These are phyloP conservation scores for Corynascus novoguineensis DNA, from an alignment of 495 filamentous ascomycete species.

Conservation along the genomic window DNA sequence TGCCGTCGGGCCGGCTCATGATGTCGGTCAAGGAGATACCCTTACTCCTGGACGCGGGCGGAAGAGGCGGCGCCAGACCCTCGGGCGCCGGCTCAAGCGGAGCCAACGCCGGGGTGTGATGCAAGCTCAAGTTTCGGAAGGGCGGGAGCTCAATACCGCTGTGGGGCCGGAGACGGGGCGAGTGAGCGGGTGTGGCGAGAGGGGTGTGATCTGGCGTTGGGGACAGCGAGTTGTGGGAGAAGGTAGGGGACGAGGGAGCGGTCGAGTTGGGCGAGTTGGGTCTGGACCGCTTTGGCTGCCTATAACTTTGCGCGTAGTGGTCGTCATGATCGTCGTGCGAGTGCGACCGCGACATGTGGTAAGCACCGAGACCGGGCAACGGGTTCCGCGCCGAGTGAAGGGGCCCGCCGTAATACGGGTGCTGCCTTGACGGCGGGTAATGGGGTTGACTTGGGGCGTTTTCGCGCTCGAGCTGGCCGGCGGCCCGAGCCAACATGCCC, in stretches of 20 bases:
- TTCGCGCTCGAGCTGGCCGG: constrained; percentile 79
- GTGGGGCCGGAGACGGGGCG: constrained; percentile 79
- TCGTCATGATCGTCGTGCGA: constrained; percentile 82
- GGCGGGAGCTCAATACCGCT: constrained; percentile 67
- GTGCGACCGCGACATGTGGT: constrained; percentile 90
- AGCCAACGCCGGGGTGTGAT: constrained; percentile 81
- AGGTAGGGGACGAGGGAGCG: constrained; percentile 94
- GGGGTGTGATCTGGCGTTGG: constrained; percentile 97
- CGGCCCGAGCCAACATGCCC: constrained; percentile 84
- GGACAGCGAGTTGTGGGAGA: constrained; percentile 92
- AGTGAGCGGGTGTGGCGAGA: constrained; percentile 91
- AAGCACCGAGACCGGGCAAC: constrained; percentile 73
- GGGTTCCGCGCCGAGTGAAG: constrained; percentile 52
- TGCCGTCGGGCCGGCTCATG: constrained; percentile 78
- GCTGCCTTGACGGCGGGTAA: constrained; percentile 38
- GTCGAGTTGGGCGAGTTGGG: constrained; percentile 93
- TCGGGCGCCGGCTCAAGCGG: constrained; percentile 82
- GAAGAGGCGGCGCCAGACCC: constrained; percentile 35
- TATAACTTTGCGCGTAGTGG: constrained; percentile 53
- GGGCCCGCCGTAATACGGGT: constrained; percentile 55
- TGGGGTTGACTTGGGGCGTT: constrained; percentile 49
- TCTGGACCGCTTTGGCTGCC: constrained; percentile 77
- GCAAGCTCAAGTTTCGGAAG: constrained; percentile 81
- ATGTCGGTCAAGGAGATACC: constrained; percentile 87
- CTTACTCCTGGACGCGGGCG: constrained; percentile 39